Conservation (phyloP, 331 rosid species). For the Malus hybrid region DNA sequence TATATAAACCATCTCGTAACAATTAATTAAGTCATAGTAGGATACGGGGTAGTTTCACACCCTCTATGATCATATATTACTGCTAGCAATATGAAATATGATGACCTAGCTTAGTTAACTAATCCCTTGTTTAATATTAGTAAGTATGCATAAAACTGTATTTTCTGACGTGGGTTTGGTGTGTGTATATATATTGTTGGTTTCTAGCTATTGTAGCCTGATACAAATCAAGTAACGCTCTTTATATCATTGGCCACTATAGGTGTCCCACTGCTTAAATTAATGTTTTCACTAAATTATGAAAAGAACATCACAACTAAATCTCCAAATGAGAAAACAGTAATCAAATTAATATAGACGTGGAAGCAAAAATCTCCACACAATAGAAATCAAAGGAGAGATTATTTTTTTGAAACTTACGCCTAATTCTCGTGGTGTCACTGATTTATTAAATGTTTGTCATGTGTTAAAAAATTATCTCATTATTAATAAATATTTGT, state of each 20-base stretch:
- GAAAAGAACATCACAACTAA: slow-evolving; percentile 21
- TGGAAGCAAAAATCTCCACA: not conserved
- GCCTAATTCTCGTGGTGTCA: no score
- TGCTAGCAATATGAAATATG: no score
- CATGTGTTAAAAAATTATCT: no score
- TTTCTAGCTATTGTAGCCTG: not conserved
- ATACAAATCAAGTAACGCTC: no score
- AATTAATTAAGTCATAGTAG: no score
- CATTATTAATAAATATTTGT: no score
- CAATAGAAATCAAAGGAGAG: not conserved
- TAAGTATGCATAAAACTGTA: not conserved
- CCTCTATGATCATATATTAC: no score
- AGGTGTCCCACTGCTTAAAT: slow-evolving; percentile 5
- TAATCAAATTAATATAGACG: not conserved
- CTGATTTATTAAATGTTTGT: no score
- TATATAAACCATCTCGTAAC: no score
- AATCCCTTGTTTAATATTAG: not conserved
- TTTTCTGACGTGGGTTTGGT: not conserved
- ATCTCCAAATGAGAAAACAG: not conserved
- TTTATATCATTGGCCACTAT: not conserved
- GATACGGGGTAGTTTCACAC: no score
- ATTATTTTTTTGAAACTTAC: no score
- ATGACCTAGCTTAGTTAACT: not conserved
- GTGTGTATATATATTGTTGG: not conserved
- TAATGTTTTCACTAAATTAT: not conserved